phyloP scores from a whole-genome alignment of 2,329 filamentous ascomycete species.

The Dactylonectria macrodidyma region DNA sequence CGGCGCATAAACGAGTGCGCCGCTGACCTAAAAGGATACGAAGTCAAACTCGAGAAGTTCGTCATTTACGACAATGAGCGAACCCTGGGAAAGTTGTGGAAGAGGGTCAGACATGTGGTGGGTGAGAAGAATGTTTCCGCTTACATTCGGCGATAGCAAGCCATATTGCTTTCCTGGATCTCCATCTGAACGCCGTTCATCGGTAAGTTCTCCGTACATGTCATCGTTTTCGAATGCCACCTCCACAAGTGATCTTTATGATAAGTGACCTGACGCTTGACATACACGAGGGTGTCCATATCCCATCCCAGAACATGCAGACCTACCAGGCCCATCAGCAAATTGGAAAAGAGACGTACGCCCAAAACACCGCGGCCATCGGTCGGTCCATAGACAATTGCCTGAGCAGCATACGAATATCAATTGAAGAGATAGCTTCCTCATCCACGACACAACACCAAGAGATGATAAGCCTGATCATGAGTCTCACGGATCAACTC shows the following conservation, averaged over 20 bases:
- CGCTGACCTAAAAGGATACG: background rate
- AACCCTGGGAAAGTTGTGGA: constrained; percentile 1
- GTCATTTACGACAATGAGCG: background rate
- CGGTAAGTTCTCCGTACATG: background rate
- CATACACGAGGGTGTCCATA: background rate
- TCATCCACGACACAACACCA: background rate
- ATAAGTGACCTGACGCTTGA: background rate
- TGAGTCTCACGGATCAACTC: background rate
- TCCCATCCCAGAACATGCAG: background rate
- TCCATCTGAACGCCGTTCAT: background rate
- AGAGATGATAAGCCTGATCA: background rate
- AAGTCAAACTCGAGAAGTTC: background rate
- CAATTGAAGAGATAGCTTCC: background rate
- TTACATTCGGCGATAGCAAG: background rate
- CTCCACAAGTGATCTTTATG: background rate
- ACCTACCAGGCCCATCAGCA: background rate
- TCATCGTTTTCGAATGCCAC: background rate
- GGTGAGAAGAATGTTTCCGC: background rate
- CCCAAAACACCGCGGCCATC: background rate
- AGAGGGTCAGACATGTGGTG: background rate
- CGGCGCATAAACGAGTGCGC: background rate
- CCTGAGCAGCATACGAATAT: background rate
- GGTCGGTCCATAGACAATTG: background rate
- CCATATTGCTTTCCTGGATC: constrained; percentile 1
- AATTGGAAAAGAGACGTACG: background rate